Evolutionary conservation across 306 rosid species (phyloP).

Genomic region (Lathyrus tuberosus): DNA sequence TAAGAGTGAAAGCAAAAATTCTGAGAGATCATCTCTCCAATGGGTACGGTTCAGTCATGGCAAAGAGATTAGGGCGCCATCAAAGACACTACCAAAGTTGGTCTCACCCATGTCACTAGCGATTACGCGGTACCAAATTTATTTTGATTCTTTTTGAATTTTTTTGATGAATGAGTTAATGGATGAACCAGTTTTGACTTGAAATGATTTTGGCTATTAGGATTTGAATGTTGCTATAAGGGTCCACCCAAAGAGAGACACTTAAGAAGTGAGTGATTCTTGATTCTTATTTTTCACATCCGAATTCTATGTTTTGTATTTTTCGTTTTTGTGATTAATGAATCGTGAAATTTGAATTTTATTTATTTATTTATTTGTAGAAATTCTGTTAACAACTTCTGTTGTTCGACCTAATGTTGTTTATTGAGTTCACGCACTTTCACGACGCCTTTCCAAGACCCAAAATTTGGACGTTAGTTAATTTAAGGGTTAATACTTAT

Average conservation of each 20-base stretch:
- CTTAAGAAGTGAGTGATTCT: conserved; percentile 68
- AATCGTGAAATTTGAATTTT: conserved; percentile 6
- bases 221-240: conserved; percentile 97
- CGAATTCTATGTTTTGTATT: conserved; percentile 39
- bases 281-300: conserved; percentile 39
- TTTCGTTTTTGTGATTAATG: conserved; percentile 1
- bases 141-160: not conserved
- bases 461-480: conserved; percentile 98
- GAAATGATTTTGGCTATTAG: conserved; percentile 50
- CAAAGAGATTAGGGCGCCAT: conserved; percentile 93
- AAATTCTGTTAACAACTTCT: conserved; percentile 69
- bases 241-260: conserved; percentile 97
- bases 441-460: conserved; percentile 84
- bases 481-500: too few species aligned
- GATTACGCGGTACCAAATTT: conserved; percentile 67
- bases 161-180: not conserved
- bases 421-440: conserved; percentile 89
- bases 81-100: conserved; percentile 95
- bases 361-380: conserved; percentile 25
- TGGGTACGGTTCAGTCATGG: conserved; percentile 98
- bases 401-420: conserved; percentile 91
- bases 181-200: not conserved
- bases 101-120: conserved; percentile 99
- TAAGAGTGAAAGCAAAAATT: conserved; percentile 47
- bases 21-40: conserved; percentile 38